Evolutionary conservation across 2,329 filamentous ascomycete species (phyloP), one percentile per base, ranked within the genome.

Genomic region (Blastomyces silverae): DNA sequence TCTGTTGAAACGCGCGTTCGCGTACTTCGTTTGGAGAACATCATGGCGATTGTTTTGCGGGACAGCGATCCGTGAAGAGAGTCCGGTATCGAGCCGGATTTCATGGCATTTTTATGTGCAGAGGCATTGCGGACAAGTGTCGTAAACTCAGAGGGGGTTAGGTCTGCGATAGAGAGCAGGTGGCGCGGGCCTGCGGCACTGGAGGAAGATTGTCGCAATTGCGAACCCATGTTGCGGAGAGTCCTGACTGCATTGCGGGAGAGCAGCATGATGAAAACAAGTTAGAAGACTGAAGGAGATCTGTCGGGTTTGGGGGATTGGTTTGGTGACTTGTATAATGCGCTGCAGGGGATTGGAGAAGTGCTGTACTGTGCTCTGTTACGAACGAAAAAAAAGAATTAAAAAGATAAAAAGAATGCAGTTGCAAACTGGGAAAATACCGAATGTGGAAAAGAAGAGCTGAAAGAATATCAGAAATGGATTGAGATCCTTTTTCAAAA

Each of bases 11-110:
- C 88, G 67, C 94, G 87, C 15, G 94, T 99, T 66, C 94, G 86
- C 15, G 94, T 99, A 72, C 90, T 95, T 70, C 92, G 87, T 81
- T 99, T 99, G 83, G 85, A 95, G 82, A 99, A 99, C 83, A 95
- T 91, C 87, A 99, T 89, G 69, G 94, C 93, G 42, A 99, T 85
- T 0, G 92, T 92, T 77, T 91, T 87, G 62, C 91, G 90, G 0
- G 84, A 78, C 67, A 99, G 79, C 13, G 85, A 81, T 52, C 83
- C 82, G 63, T 83, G 79, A 64, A 95, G 79, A 55, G 82, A 79
- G 61, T 80, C 75, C 2, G 89, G 85, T 59, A 85, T 79, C 63
- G 83, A 80, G 57, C 86, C 85, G 25, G 86, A 84, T 76, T 95
- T 96, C 80, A 93, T 86, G 64, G 86, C 82, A 64, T 84, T 78